phyloP scores from a whole-genome alignment of 345 rosid species.

The Arabidopsis thaliana region DNA sequence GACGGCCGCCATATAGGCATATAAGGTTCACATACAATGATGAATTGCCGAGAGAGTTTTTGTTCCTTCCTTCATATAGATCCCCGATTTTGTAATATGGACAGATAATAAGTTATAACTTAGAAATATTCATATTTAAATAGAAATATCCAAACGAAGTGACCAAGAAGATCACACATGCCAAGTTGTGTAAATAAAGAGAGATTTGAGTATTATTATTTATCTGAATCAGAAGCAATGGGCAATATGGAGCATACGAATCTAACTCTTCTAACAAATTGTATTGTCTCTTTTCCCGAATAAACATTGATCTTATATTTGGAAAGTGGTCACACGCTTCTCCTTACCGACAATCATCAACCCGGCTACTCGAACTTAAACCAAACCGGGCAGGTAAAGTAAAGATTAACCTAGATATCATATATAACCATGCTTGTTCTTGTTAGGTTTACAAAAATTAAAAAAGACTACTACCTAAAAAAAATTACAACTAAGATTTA shows the following conservation, averaged over 20 bases:
- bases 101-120: constrained; percentile 13
- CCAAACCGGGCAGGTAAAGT: neutral
- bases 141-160: constrained; percentile 28
- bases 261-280: constrained; percentile 24
- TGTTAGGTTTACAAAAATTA: neutral
- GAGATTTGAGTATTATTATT: constrained; percentile 16
- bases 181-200: constrained; percentile 39
- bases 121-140: constrained; percentile 2
- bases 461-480: neutral
- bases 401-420: neutral
- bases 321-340: constrained; percentile 41
- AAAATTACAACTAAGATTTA: neutral
- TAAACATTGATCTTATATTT: constrained; percentile 32
- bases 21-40: constrained; percentile 45
- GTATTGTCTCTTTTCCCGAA: constrained; percentile 39
- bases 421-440: constrained; percentile 5
- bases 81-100: constrained; percentile 27
- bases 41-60: constrained; percentile 39
- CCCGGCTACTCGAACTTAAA: constrained; percentile 11
- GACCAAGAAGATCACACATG: constrained; percentile 42
- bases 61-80: constrained; percentile 40
- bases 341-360: constrained; percentile 20
- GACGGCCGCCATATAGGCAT: constrained; percentile 38
- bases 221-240: constrained; percentile 37
- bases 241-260: constrained; percentile 43